A percentile compares a stretch with the other conserved stretches of the same genome.
Conservation (phyloP, 2,329 filamentous ascomycete species). For the Talaromyces sp. region DNA sequence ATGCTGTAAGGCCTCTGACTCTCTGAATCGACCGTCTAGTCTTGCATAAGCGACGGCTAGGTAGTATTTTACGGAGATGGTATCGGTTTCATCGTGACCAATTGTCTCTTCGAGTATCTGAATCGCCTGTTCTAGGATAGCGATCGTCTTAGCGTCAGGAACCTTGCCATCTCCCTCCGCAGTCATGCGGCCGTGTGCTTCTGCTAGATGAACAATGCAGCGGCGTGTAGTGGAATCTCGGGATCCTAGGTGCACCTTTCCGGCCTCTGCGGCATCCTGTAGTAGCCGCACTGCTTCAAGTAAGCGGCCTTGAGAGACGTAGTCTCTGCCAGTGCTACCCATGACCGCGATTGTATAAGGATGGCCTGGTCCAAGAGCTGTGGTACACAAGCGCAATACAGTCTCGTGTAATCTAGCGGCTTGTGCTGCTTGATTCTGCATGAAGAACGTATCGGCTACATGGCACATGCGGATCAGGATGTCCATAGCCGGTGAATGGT, state of each 20-base stretch:
- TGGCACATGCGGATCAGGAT: conserved; percentile 14
- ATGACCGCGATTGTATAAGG: conserved; percentile 17
- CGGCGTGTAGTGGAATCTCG: conserved; percentile 14
- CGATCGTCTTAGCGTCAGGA: conserved; percentile 6
- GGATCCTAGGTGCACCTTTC: conserved; percentile 14
- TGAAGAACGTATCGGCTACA: conserved; percentile 15
- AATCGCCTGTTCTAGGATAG: conserved; percentile 12
- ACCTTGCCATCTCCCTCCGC: conserved; percentile 14
- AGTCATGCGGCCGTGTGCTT: conserved; percentile 14
- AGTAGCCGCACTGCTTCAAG: conserved; percentile 15
- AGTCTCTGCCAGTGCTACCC: conserved; percentile 16
- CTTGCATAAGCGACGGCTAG: conserved; percentile 15
- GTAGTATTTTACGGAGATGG: conserved; percentile 15
- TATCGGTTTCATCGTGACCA: conserved; percentile 14
- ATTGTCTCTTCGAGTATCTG: conserved; percentile 14
- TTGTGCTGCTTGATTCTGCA: conserved; percentile 6
- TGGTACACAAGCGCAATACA: conserved; percentile 14
- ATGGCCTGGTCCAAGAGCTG: conserved; percentile 14
- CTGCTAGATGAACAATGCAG: conserved; percentile 16
- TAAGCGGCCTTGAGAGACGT: conserved; percentile 15
- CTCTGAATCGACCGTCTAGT: conserved; percentile 12
- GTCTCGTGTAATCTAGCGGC: conserved; percentile 14
- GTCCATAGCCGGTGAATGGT: conserved; percentile 11
- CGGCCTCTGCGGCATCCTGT: conserved; percentile 16
- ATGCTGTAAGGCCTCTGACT: conserved; percentile 11